These are phyloP conservation scores for Mycena sp. DNA, from an alignment of 1,284 basidiomycete species.

Conservation along the genomic window DNA sequence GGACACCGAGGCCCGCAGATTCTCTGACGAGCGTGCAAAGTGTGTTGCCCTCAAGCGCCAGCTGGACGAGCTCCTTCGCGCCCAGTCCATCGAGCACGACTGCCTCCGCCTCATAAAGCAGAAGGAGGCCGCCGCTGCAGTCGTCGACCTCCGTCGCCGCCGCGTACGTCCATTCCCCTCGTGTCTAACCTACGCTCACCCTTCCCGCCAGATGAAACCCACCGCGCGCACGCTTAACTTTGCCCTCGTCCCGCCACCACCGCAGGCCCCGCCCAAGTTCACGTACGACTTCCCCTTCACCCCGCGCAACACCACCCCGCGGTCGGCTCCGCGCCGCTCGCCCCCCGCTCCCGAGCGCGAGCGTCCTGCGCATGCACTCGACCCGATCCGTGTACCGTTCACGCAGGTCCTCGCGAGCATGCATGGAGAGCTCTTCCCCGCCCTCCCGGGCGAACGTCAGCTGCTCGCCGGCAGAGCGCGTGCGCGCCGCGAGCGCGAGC, in stretches of 20 bases:
- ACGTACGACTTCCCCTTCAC: conserved; percentile 41
- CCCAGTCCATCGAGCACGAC: conserved; percentile 12
- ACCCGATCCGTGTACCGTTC: conserved; percentile 55
- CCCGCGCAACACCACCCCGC: conserved; percentile 14
- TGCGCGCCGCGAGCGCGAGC: conserved; percentile 43
- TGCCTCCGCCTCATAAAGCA: conserved; percentile 21
- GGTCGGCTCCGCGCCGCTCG: conserved; percentile 18
- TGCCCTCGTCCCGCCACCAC: conserved; percentile 22
- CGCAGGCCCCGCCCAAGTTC: conserved; percentile 13
- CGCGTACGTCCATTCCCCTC: conserved; percentile 12
- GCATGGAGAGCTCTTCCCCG: conserved; percentile 67
- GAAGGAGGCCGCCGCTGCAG: conserved; percentile 29
- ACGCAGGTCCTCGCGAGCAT: conserved; percentile 65
- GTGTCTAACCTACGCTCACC: not conserved
- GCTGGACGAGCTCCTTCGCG: not conserved
- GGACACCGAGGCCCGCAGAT: conserved; percentile 56
- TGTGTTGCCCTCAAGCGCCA: conserved; percentile 1
- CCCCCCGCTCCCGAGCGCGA: conserved; percentile 25
- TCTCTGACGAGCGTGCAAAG: conserved; percentile 51
- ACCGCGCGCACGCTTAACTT: conserved; percentile 26
- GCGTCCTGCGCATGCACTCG: not conserved
- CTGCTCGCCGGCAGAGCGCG: conserved; percentile 20
- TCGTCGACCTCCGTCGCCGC: conserved; percentile 15
- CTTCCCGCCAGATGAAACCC: conserved; percentile 17
- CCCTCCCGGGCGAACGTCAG: conserved; percentile 47